Evolutionary conservation across 768 basidiomycete species (phyloP), one percentile per base, ranked within the genome.

Genomic region (Suillus subaureus): DNA sequence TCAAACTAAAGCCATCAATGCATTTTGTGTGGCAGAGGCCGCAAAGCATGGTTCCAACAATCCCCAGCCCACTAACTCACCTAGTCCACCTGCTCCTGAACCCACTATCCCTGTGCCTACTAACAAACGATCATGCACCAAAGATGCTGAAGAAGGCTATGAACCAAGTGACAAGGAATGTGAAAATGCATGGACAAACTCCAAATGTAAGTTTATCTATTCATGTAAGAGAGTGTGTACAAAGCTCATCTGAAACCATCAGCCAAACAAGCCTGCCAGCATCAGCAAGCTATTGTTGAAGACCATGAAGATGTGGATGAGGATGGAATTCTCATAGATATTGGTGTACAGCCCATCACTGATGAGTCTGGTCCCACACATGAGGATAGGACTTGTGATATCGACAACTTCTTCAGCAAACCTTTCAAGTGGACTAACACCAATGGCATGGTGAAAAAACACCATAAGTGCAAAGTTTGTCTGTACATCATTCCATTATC

Each of bases 291-390:
- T n/a, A n/a, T n/a, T n/a, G n/a, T n/a, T n/a, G n/a, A n/a, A n/a
- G n/a, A n/a, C n/a, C n/a, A n/a, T n/a, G n/a, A 43, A 43, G 42
- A 64, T 35, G 63, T 66, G 13, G 66, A 66, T 16, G 47, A 54
- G 4, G 64, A 71, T 11, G 70, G 69, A 6, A 54, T 71, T n/a
- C 63, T 71, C 4, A 60, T 43, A 7, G 70, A 71, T 35, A 60
- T 71, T 35, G 51, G n/a, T n/a, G n/a, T n/a, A 0, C 12, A 61
- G 26, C 37, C 23, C 23, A 62, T 68, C 28, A 43, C 18, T 6
- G 40, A 49, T 31, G 57, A n/a, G 11, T n/a, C 57, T 40, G 21
- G 26, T 23, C 13, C 57, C 42, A 35, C 15, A n/a, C 8, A 11
- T 6, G 37, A 40, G 57, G 57, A 60, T n/a, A 60, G 42, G 21